Percentiles rank a stretch among this genome's conserved stretches.
phyloP scores from a whole-genome alignment of 2,329 filamentous ascomycete species.

The Helotiales sp. region DNA sequence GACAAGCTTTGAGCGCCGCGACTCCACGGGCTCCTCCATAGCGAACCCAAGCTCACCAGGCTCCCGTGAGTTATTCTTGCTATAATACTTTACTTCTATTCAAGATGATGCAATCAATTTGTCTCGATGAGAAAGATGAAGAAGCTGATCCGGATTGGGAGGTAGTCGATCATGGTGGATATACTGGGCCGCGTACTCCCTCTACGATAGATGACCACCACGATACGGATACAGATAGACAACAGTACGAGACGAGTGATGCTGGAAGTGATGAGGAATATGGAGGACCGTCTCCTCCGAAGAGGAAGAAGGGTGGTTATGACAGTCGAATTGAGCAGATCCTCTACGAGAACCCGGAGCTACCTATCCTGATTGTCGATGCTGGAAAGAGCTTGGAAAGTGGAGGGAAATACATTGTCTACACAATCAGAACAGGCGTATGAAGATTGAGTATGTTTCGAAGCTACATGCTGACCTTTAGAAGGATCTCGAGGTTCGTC shows the following conservation, averaged over 20 bases:
- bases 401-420: constrained; percentile 91
- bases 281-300: constrained; percentile 46
- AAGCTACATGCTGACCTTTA: constrained; percentile 19
- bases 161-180: constrained; percentile 51
- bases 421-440: constrained; percentile 95
- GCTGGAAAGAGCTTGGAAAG: constrained; percentile 94
- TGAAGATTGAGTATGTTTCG: constrained; percentile 2
- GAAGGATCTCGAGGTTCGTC: constrained; percentile 90
- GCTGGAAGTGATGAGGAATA: constrained; percentile 52
- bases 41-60: constrained; percentile 64
- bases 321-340: constrained; percentile 97
- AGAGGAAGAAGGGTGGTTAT: constrained; percentile 80
- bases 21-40: constrained; percentile 71
- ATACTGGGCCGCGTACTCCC: constrained; percentile 44
- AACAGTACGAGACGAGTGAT: constrained; percentile 40
- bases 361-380: constrained; percentile 88
- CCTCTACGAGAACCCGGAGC: constrained; percentile 88
- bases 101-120: constrained; percentile 41
- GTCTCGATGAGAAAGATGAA: constrained; percentile 36
- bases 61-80: constrained; percentile 47
- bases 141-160: constrained; percentile 48
- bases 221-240: constrained; percentile 21
- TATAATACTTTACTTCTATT: constrained; percentile 7
- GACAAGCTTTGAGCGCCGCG: constrained; percentile 82
- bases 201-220: constrained; percentile 68